Evolutionary conservation across 179 eudicot genomes (phyloP), one percentile per base, ranked within the genome.

Genomic region (Gypsophila paniculata): DNA sequence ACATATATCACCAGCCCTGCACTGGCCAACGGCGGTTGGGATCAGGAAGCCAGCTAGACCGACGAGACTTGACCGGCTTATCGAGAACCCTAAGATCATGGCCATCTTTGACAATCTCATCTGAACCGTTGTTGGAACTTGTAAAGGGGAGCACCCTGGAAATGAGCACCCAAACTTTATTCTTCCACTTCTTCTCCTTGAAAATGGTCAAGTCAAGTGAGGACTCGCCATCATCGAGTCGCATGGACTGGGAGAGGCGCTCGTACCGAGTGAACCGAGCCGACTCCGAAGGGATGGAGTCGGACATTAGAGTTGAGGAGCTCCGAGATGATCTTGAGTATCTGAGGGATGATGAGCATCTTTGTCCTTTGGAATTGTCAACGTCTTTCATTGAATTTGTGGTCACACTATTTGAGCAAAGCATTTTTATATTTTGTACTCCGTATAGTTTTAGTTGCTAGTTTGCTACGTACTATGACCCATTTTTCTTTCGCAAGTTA

Each of bases 21-120:
- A 78, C 81, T 13, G 79, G 81, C 79, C 84, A 78, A 8, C 84
- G 77, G 23, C 79, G 75, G 42, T 75, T 73, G 6, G 77, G 79
- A 36, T 72, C 79, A 54, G 81, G 81, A 52, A 78, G 62, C 81
- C 81, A 81, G 7, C 53, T 65, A 7, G 69, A 65, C 19, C 53
- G 52, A 62, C 74, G 69, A 29, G 70, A 34, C 55, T 36, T 54
- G 3, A 23, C 76, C 57, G 26, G 53, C 61, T 60, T 61, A 25
- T 19, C 65, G 23, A 14, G 42, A n/a, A 4, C 39, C 18, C 7
- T 7, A 34, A 8, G 59, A 64, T 61, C 46, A 49, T 32, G 60
- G 5, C 19, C 32, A 3, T 32, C 49, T 23, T 25, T 22, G 59
- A 18, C 51, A 6, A 58, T 13, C 22, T 44, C 55, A 57, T 42